Percentiles rank a stretch among this genome's conserved stretches.
These are phyloP conservation scores for Globisporangium acanthophoron DNA, from an alignment of 352 stramenopile genomes.

Conservation along the genomic window DNA sequence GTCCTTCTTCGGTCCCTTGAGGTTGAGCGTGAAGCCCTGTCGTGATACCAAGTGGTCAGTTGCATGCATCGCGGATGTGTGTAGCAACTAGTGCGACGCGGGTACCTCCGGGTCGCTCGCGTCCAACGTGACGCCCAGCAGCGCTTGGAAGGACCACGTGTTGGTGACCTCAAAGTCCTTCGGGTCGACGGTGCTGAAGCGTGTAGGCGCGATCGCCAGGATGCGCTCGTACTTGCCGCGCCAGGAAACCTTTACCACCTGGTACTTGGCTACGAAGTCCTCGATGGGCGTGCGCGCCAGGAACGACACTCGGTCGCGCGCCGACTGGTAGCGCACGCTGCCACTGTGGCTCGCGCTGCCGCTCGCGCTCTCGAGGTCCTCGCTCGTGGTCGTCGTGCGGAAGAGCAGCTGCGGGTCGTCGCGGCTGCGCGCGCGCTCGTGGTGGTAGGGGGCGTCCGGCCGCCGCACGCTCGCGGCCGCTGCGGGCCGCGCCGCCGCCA, in stretches of 20 bases:
- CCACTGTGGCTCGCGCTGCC: not conserved
- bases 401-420: slow-evolving; percentile 8
- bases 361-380: slow-evolving; percentile 5
- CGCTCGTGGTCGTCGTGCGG: slow-evolving; percentile 1
- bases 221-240: slow-evolving; percentile 86
- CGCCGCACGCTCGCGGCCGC: slow-evolving; percentile 5
- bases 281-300: slow-evolving; percentile 52
- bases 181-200: slow-evolving; percentile 84
- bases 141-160: slow-evolving; percentile 64
- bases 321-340: slow-evolving; percentile 14
- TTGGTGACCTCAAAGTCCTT: slow-evolving; percentile 87
- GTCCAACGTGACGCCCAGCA: slow-evolving; percentile 59
- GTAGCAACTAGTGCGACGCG: no score
- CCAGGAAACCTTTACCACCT: slow-evolving; percentile 81
- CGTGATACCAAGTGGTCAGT: not conserved
- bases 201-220: slow-evolving; percentile 65
- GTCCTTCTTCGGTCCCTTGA: slow-evolving; percentile 80
- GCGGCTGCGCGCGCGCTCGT: slow-evolving; percentile 6
- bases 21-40: slow-evolving; percentile 45
- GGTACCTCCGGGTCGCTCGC: slow-evolving; percentile 30
- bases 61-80: not conserved
- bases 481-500: not conserved
- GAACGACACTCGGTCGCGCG: slow-evolving; percentile 28
- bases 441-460: slow-evolving; percentile 5
- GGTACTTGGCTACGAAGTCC: slow-evolving; percentile 81